Evolutionary conservation across 2,329 filamentous ascomycete genomes (phyloP), one percentile per base, ranked within the genome.

Genomic region (Neospermospora avenae): DNA sequence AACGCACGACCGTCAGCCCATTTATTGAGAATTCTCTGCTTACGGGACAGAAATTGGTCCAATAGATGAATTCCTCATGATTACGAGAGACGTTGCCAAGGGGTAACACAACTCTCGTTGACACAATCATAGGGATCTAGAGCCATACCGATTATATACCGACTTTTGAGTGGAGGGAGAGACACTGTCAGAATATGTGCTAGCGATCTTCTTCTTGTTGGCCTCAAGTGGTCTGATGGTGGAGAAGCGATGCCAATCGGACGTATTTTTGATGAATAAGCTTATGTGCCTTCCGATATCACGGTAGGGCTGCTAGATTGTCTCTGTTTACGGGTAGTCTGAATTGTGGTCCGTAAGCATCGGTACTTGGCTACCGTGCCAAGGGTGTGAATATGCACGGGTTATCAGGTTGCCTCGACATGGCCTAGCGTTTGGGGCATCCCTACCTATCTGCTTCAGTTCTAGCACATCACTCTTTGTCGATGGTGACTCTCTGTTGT

Each of bases 71-170:
- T 18, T 7, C 4, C 4, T 34, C 3, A 10, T 51, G 48, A 51
- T 51, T 51, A 51, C 48, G 48, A 51, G 28, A 51, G 48, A 51
- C 48, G 34, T 20, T 37, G 48, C 48, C 31, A 51, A 51, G 48
- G 46, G 25, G 48, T 7, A 37, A 8, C 10, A 51, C 48, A 51
- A 31, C 8, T 13, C 48, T 51, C 31, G 34, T 35, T 18, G 24
- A 18, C 28, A 51, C 18, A 35, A 16, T 11, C 22, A 10, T 18
- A 51, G 1, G 31, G 28, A 22, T 37, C n/a, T 6, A 37, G 22
- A 51, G 31, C 48, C 48, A 51, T 18, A 51, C n/a, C 22, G 11
- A 35, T 4, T 28, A 22, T 11, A 14, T 3, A 22, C 18, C 20
- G 28, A 51, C 48, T 35, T 49, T 28, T 22, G 48, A 37, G 10